Evolutionary conservation across 1,139 yeast genomes (phyloP).

Genomic region (Zygoascus hellenicus): DNA sequence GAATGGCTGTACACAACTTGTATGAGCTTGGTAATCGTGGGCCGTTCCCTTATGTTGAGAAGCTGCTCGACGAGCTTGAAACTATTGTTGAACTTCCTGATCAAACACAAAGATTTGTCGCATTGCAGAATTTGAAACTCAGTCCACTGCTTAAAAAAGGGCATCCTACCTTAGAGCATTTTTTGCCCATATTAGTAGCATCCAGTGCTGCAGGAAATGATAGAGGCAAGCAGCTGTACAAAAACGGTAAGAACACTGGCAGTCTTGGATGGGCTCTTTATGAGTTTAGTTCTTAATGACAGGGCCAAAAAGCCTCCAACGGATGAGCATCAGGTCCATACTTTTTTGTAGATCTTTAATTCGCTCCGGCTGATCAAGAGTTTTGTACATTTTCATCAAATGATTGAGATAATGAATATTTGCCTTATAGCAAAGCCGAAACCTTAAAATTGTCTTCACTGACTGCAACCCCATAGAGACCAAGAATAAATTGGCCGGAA

Average conservation of each 20-base stretch:
- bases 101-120: slow-evolving; percentile 25
- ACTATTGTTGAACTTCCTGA: slow-evolving; percentile 27
- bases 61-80: slow-evolving; percentile 38
- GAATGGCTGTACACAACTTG: slow-evolving; percentile 75
- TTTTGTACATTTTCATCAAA: too few relatives aligned
- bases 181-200: slow-evolving; percentile 63
- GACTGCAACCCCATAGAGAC: too few relatives aligned
- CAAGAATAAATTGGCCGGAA: too few relatives aligned
- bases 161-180: slow-evolving; percentile 73
- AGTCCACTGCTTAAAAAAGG: slow-evolving; percentile 33
- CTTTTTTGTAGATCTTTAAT: too few relatives aligned
- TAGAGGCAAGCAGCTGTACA: neutral
- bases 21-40: slow-evolving; percentile 36
- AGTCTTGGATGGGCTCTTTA: slow-evolving; percentile 2
- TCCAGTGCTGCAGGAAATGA: slow-evolving; percentile 42
- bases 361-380: too few relatives aligned
- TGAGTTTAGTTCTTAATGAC: neutral
- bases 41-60: slow-evolving; percentile 41
- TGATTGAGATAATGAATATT: too few relatives aligned
- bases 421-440: too few relatives aligned
- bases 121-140: slow-evolving; percentile 36
- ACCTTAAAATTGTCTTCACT: too few relatives aligned
- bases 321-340: too few relatives aligned
- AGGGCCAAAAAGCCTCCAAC: too few relatives aligned
- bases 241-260: neutral